Base-by-base conservation (phyloP, 495 filamentous ascomycete species). In the Chaetomium tenue region DNA sequence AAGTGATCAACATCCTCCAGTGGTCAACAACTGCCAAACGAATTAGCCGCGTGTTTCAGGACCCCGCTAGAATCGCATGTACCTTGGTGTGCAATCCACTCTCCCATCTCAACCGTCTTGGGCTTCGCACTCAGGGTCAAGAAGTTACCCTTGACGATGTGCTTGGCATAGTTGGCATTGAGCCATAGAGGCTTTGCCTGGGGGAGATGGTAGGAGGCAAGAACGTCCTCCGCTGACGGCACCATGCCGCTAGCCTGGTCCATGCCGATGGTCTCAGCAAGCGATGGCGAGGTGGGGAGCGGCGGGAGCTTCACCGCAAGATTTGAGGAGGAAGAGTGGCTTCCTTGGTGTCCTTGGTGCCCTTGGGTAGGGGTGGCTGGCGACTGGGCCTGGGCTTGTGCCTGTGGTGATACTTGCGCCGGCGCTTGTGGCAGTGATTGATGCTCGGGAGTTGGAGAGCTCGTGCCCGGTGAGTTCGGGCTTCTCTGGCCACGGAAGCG, bases 1-100 rank as follows among this genome's bases (percentile, higher is more conserved):
- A 91, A 60, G 86, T 88, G 74, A 89, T 88, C 20, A 96, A 81
- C 65, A 91, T 83, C 46, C 92, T 86, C 76, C 92, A 93, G 71
- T 96, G 91, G 77, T 96, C 92, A 66, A 96, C 91, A 67, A 93
- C 91, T 95, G 75, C 60, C 37, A 47, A 26, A 30, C 54, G 30
- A 0, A 28, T 68, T 33, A 68, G 58, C 20, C 20, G 26, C 18
- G 3, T 23, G 52, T 22, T 28, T 66, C 63, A 15, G 30, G 44
- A 4, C 25, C 25, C 26, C 30, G 30, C 37, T 23, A 64, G 3
- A 61, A 6, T 71, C 8, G 9, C 2, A 25, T 84, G 77, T 81
- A 94, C 93, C 88, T 83, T 96, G 93, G 77, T 97, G 93, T 63
- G 92, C 92, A 69, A 96, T 79, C 93, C 93, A 97, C 73, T 97